These are phyloP conservation scores for Leucosporidium yakuticum DNA, from an alignment of 768 basidiomycete genomes.

Conservation along the genomic window DNA sequence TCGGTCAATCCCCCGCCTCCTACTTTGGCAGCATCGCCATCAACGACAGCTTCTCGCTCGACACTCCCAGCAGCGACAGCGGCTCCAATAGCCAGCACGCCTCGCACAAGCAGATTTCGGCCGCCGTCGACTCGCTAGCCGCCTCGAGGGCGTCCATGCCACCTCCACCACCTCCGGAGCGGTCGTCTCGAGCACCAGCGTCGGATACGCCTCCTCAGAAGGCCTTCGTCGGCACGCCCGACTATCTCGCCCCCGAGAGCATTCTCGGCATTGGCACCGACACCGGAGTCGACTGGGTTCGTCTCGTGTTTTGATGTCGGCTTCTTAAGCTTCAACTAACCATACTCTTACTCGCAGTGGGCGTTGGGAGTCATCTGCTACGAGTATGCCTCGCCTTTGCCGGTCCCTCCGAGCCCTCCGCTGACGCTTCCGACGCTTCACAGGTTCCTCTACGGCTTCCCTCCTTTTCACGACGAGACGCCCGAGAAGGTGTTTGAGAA, in stretches of 20 bases:
- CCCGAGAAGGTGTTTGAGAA: constrained; percentile 98
- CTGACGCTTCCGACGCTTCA: neutral
- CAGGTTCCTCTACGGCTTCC: constrained; percentile 76
- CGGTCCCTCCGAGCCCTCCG: neutral
- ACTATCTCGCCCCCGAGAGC: constrained; percentile 83
- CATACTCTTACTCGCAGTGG: constrained; percentile 59
- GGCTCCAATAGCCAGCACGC: constrained; percentile 55
- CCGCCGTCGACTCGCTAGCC: neutral
- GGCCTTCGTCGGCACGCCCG: constrained; percentile 95
- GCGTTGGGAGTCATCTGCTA: constrained; percentile 96
- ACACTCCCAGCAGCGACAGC: constrained; percentile 59
- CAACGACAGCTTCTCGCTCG: constrained; percentile 33
- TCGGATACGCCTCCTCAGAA: constrained; percentile 56
- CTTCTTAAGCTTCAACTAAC: constrained; percentile 14
- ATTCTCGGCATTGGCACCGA: constrained; percentile 92
- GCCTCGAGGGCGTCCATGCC: constrained; percentile 64
- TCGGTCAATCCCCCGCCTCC: constrained; percentile 39
- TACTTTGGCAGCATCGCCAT: constrained; percentile 42
- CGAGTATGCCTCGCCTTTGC: constrained; percentile 52
- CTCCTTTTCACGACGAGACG: constrained; percentile 95
- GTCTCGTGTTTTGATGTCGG: constrained; percentile 41
- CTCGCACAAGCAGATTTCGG: constrained; percentile 1
- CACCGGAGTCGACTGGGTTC: constrained; percentile 95
- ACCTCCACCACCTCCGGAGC: constrained; percentile 72
- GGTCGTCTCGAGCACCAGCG: constrained; percentile 45